Conservation (phyloP, 2,329 filamentous ascomycete species). For the Colletotrichum musae region DNA sequence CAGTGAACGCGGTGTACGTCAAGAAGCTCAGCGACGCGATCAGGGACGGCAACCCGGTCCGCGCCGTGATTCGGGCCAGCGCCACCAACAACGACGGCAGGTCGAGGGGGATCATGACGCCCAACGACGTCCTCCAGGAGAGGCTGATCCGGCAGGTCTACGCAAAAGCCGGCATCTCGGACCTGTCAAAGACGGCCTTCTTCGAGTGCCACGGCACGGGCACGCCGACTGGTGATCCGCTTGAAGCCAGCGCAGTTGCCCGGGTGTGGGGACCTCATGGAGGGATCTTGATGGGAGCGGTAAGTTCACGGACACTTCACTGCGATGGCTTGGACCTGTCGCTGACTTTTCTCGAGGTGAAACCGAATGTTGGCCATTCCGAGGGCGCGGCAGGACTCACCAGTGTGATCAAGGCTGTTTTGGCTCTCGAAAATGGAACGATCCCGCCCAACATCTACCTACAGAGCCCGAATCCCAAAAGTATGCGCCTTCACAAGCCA, state of each 20-base stretch:
- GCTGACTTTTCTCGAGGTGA: constrained; percentile 43
- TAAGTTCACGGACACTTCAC: constrained; percentile 36
- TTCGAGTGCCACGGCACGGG: constrained; percentile 57
- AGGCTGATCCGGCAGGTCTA: constrained; percentile 49
- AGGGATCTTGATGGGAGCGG: constrained; percentile 48
- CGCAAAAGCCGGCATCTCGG: constrained; percentile 33
- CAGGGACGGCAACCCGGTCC: constrained; percentile 53
- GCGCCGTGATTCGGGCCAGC: constrained; percentile 49
- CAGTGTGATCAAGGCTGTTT: constrained; percentile 50
- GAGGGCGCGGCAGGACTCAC: constrained; percentile 53
- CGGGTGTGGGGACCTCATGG: constrained; percentile 41
- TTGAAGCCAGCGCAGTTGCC: constrained; percentile 53
- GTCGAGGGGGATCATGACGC: constrained; percentile 54
- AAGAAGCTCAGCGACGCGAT: constrained; percentile 59
- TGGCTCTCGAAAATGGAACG: constrained; percentile 43
- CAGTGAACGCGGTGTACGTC: constrained; percentile 54
- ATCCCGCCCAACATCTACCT: constrained; percentile 42
- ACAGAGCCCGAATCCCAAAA: constrained; percentile 39
- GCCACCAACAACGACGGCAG: constrained; percentile 54
- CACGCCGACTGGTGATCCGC: constrained; percentile 55
- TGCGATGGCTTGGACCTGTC: fast-evolving
- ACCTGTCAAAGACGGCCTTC: constrained; percentile 42
- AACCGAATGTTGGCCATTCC: constrained; percentile 56
- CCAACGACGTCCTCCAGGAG: constrained; percentile 49
- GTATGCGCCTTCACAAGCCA: neutral